phyloP scores from a whole-genome alignment of 2,329 filamentous ascomycete species.

The Fusarium cyanostomum region DNA sequence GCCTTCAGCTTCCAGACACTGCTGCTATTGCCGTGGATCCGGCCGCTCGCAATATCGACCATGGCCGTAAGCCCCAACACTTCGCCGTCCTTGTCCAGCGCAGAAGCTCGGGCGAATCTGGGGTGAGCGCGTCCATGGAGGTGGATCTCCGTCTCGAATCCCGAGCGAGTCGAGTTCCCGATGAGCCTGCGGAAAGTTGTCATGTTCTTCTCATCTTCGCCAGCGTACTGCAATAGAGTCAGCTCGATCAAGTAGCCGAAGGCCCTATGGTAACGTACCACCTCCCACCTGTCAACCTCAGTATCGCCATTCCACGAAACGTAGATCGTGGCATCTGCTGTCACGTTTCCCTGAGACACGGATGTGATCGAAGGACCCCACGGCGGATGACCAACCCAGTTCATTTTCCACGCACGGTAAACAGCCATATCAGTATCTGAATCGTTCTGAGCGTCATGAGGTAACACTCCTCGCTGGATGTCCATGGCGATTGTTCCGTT shows the following conservation, averaged over 20 bases:
- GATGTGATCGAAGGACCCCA: constrained; percentile 41
- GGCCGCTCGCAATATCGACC: constrained; percentile 31
- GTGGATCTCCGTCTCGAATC: constrained; percentile 34
- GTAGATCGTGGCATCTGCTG: constrained; percentile 28
- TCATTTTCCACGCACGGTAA: constrained; percentile 42
- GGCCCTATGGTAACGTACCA: constrained; percentile 20
- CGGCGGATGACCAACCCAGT: constrained; percentile 39
- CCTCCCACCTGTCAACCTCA: constrained; percentile 35
- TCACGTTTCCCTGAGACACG: constrained; percentile 7
- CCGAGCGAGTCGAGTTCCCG: constrained; percentile 33
- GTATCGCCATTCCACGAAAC: constrained; percentile 45
- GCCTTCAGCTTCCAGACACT: constrained; percentile 25
- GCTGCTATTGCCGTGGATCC: constrained; percentile 34
- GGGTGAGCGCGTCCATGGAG: constrained; percentile 8
- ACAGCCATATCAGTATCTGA: constrained; percentile 28
- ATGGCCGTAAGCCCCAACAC: constrained; percentile 32
- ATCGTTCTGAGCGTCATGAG: constrained; percentile 43
- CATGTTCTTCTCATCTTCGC: constrained; percentile 29
- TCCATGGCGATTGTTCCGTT: constrained; percentile 47
- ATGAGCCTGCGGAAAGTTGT: constrained; percentile 20
- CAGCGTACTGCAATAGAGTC: constrained; percentile 24
- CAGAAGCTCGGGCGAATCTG: constrained; percentile 28
- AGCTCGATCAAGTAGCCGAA: background rate
- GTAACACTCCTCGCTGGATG: constrained; percentile 55
- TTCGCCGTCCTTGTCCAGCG: constrained; percentile 29